Conservation (phyloP, 2,329 filamentous ascomycete genomes). For the Ramichloridium luteum region DNA sequence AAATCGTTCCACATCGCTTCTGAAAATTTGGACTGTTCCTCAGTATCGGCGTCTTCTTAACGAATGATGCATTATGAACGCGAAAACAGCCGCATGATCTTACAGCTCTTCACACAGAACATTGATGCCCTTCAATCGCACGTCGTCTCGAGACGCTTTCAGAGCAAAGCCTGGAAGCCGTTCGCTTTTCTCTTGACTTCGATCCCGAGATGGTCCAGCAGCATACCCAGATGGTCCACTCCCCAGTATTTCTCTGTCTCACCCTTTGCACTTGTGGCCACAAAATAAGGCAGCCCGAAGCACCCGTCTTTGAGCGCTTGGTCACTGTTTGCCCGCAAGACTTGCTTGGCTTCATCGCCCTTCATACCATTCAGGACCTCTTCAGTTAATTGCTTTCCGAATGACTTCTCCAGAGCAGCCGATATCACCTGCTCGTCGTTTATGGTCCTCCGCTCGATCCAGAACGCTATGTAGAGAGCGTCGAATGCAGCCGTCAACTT, state of each 20-base stretch:
- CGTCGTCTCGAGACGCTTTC: no score
- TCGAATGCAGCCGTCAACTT: slow-evolving; percentile 31
- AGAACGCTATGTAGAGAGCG: slow-evolving; percentile 40
- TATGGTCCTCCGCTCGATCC: slow-evolving; percentile 38
- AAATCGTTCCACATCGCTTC: no score
- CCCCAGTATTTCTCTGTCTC: slow-evolving; percentile 47
- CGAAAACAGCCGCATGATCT: no score
- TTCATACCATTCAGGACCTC: slow-evolving; percentile 25
- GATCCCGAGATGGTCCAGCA: slow-evolving; percentile 41
- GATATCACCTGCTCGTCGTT: slow-evolving; percentile 33
- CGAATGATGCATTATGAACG: no score
- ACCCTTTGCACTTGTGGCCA: slow-evolving; percentile 42
- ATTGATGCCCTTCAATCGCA: no score
- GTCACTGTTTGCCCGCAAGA: slow-evolving; percentile 39
- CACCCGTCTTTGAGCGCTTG: slow-evolving; percentile 40
- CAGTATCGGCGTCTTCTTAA: no score
- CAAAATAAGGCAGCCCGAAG: slow-evolving; percentile 51
- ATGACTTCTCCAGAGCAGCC: slow-evolving; percentile 32
- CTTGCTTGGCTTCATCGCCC: slow-evolving; percentile 34
- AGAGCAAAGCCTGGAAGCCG: not conserved
- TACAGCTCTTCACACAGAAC: no score
- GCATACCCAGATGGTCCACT: slow-evolving; percentile 46
- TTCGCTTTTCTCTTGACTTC: slow-evolving; percentile 23
- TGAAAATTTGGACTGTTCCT: no score
- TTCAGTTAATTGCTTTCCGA: slow-evolving; percentile 34